Evolutionary conservation across 495 filamentous ascomycete species (phyloP), one percentile per base, ranked within the genome.

Genomic region (Pyronema omphalodes): DNA sequence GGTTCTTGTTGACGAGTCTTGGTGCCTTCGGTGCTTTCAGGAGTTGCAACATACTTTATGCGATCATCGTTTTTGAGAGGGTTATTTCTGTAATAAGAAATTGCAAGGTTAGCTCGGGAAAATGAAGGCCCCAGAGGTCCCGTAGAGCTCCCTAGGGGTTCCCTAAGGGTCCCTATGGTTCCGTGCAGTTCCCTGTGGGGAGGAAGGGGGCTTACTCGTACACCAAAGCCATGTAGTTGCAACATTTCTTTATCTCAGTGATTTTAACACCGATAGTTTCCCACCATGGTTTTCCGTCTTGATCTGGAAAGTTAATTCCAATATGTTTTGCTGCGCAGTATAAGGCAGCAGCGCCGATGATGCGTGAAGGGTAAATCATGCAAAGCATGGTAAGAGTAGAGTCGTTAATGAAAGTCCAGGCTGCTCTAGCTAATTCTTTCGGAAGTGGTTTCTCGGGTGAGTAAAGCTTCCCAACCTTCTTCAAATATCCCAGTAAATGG

Each of bases 381-480:
- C 87, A 93, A 17, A 96, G 71, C 47, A 81, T 77, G 15, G 88
- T 94, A 51, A 89, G 76, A 54, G 74, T 81, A 9, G 80, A 79
- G 68, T 99, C 91, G 67, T 91, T 94, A 51, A 94, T 74, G 62
- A 94, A 96, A 3, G 86, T 80, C 83, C 89, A 95, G 1, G 85
- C 80, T 1, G 86, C 78, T 51, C 89, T 79, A 19, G 96, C 68
- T 23, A 70, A 67, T 66, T 86, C 82, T 5, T 29, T 29, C 5
- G 23, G 23, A 5, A 29, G 23, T 5, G 23, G 23, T 29, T 29
- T 29, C 5, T 29, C 23, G 12, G 34, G 11, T 65, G 87, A 78
- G 54, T 87, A 78, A 53, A 81, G 74, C 37, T 84, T 69, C 35
- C 75, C 71, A 53, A 94, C 73, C 60, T 73, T 78, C 37, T 75